Evolutionary conservation across 768 basidiomycete genomes (phyloP).

Genomic region (Coprinopsis sp.): DNA sequence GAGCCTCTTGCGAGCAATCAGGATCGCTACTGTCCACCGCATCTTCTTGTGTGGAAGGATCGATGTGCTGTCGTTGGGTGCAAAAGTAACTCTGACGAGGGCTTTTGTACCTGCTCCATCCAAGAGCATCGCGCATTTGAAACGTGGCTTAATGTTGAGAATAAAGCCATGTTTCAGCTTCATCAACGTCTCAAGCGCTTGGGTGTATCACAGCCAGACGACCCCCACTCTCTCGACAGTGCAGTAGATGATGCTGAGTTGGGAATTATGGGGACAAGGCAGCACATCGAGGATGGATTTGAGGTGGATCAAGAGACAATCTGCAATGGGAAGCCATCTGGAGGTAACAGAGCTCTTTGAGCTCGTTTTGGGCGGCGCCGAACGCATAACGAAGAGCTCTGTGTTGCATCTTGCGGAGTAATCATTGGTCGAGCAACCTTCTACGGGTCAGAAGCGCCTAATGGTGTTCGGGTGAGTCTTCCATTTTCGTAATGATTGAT

Average conservation of each 20-base stretch:
- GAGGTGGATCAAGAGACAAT: slow-evolving; percentile 10
- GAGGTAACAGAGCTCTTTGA: slow-evolving; percentile 18
- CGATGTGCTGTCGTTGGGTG: slow-evolving; percentile 23
- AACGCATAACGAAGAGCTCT: slow-evolving; percentile 32
- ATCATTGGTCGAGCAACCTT: slow-evolving; percentile 27
- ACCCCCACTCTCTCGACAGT: no score
- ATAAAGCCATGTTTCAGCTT: slow-evolving; percentile 24
- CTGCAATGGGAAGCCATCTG: slow-evolving; percentile 20
- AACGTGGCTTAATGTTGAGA: slow-evolving; percentile 9
- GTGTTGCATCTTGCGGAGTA: slow-evolving; percentile 29
- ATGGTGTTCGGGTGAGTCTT: slow-evolving; percentile 21
- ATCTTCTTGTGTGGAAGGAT: slow-evolving; percentile 6
- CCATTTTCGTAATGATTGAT: neutral
- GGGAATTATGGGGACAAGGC: slow-evolving; percentile 16
- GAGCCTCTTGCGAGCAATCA: slow-evolving; percentile 13
- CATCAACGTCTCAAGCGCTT: slow-evolving; percentile 13
- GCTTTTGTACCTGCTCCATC: slow-evolving; percentile 18
- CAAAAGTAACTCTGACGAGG: neutral
- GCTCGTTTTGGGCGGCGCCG: slow-evolving; percentile 24
- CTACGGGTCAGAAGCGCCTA: slow-evolving; percentile 27
- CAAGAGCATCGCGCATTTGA: slow-evolving; percentile 21
- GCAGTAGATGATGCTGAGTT: slow-evolving; percentile 9
- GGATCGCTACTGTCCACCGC: slow-evolving; percentile 20
- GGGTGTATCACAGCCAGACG: slow-evolving; percentile 4
- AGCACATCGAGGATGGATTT: slow-evolving; percentile 14